phyloP scores from a whole-genome alignment of 371 early-diverging fungal species.

The Syncephalis fuscata region DNA sequence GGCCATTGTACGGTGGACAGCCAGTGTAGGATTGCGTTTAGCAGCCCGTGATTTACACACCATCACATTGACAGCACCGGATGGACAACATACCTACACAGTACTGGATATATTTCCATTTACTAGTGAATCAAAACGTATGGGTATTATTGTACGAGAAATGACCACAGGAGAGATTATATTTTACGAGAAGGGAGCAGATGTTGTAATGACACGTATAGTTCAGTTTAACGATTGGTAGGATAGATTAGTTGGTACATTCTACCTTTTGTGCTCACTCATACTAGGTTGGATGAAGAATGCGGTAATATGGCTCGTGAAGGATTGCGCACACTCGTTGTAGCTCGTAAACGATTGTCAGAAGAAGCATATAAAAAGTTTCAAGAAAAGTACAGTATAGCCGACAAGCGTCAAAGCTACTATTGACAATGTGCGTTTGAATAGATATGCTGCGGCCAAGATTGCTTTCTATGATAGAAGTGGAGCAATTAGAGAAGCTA shows the following conservation, averaged over 20 bases:
- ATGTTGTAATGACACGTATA: constrained; percentile 86
- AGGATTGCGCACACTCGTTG: constrained; percentile 96
- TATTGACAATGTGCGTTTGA: not conserved
- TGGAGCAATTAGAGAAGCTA: constrained; percentile 46
- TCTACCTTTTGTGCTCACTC: not conserved
- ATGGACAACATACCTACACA: constrained; percentile 40
- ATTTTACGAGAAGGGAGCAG: constrained; percentile 97
- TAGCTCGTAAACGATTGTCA: constrained; percentile 74
- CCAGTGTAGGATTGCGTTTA: constrained; percentile 74
- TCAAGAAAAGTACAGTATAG: constrained; percentile 16
- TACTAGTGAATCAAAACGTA: constrained; percentile 95
- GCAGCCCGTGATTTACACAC: constrained; percentile 51
- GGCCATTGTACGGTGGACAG: constrained; percentile 96
- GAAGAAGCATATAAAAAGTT: constrained; percentile 59
- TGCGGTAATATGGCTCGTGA: constrained; percentile 98
- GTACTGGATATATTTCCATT: constrained; percentile 94
- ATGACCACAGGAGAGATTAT: constrained; percentile 41
- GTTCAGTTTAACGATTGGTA: constrained; percentile 93
- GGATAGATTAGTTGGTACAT: not conserved
- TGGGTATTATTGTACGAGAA: constrained; percentile 93
- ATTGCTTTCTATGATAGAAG: constrained; percentile 53
- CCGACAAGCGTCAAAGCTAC: not conserved
- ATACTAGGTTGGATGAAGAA: constrained; percentile 81
- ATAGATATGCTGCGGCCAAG: constrained; percentile 56
- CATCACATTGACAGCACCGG: constrained; percentile 38